Conservation (phyloP, 768 basidiomycete genomes). For the Tephrocybe rancida region DNA sequence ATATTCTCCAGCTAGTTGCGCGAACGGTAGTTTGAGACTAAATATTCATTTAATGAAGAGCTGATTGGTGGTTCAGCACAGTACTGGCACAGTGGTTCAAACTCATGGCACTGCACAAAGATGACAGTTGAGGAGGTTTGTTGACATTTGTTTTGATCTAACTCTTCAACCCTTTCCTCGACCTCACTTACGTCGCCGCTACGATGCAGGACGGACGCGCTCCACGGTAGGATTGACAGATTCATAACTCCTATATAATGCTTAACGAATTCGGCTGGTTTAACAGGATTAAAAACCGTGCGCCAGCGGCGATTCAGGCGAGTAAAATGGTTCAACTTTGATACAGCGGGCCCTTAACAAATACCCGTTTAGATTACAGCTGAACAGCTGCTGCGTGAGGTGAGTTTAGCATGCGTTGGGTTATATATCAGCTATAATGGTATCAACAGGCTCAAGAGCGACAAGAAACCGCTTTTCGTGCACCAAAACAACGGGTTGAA, state of each 20-base stretch:
- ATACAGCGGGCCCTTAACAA: background rate
- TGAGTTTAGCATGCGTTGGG: slow-evolving; percentile 26
- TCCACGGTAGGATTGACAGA: slow-evolving; percentile 3
- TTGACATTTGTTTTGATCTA: background rate
- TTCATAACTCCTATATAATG: background rate
- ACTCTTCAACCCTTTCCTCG: background rate
- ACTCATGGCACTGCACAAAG: too few species aligned
- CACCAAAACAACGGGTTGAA: slow-evolving; percentile 94
- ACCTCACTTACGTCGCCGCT: slow-evolving; percentile 10
- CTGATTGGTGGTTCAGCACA: too few species aligned
- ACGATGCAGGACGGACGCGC: slow-evolving; percentile 21
- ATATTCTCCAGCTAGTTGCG: too few species aligned
- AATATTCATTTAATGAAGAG: too few species aligned
- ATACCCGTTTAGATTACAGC: slow-evolving; percentile 80
- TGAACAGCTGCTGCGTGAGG: slow-evolving; percentile 96
- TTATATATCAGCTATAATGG: slow-evolving; percentile 1
- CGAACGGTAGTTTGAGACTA: too few species aligned
- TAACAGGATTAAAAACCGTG: slow-evolving; percentile 89
- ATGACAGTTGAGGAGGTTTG: background rate
- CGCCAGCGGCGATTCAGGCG: slow-evolving; percentile 91
- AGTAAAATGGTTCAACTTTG: slow-evolving; percentile 22
- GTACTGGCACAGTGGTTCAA: too few species aligned
- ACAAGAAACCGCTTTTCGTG: slow-evolving; percentile 89
- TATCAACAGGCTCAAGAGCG: slow-evolving; percentile 86
- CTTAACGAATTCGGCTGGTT: background rate